phyloP scores from a whole-genome alignment of 2,329 filamentous ascomycete species.

The Apiospora kogelbergensis region DNA sequence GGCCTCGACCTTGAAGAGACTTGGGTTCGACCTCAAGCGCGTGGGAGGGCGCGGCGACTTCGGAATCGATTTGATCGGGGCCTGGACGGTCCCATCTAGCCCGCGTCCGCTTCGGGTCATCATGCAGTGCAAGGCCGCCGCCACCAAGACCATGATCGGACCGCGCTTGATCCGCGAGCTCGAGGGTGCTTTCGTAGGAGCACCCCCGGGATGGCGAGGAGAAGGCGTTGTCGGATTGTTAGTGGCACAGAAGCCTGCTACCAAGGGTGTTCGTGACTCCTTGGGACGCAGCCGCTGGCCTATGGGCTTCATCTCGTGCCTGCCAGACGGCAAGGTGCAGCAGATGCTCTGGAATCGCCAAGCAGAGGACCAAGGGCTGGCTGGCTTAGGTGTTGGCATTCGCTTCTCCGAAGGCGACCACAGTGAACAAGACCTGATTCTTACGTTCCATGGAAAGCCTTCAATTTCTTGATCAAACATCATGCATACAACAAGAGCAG shows the following conservation, averaged over 20 bases:
- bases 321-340: constrained; percentile 53
- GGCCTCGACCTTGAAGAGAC: constrained; percentile 51
- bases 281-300: constrained; percentile 67
- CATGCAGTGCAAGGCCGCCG: constrained; percentile 69
- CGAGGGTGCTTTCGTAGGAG: constrained; percentile 74
- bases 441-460: constrained; percentile 51
- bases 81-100: constrained; percentile 59
- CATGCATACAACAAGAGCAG: not conserved
- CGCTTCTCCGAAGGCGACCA: constrained; percentile 36
- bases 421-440: constrained; percentile 41
- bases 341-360: constrained; percentile 74
- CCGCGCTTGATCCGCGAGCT: constrained; percentile 71
- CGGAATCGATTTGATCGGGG: constrained; percentile 74
- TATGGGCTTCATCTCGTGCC: constrained; percentile 69
- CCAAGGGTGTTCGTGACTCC: constrained; percentile 75
- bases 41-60: constrained; percentile 66
- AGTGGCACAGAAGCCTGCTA: constrained; percentile 68
- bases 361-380: constrained; percentile 62
- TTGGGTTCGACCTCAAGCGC: constrained; percentile 65
- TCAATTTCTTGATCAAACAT: not conserved
- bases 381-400: constrained; percentile 54
- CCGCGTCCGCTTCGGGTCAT: constrained; percentile 45
- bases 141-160: constrained; percentile 40
- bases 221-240: constrained; percentile 68
- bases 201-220: constrained; percentile 71